Evolutionary conservation across 331 rosid genomes (phyloP), one percentile per base, ranked within the genome.

Genomic region (Erythrophleum ivorense): DNA sequence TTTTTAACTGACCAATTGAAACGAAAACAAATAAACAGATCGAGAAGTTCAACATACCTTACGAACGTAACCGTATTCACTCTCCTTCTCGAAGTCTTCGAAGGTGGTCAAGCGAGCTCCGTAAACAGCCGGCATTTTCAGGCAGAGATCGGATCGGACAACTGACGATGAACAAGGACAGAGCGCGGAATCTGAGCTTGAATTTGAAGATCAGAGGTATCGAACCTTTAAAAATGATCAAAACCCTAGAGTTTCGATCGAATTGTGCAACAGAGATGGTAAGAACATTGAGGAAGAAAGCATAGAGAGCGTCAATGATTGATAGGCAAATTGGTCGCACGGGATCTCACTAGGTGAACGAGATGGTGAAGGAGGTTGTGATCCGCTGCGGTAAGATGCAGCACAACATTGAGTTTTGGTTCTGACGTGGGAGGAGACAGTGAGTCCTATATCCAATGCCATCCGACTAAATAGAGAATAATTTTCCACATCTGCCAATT

Each of bases 61-160:
- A 52, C 99, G 99, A 83, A 96, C 97, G 69, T 96, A 96, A 55
- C 99, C 99, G 77, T 92, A 96, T 90, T 96, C 99, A 71, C 99
- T 96, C 88, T 95, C 99, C 94, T 93, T 95, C 97, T 95, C 98
- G 57, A 87, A 78, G 80, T 95, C 99, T 64, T 95, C 99, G 83
- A 95, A 95, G 33, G 99, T 95, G 80, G 99, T 93, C 86, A 95
- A 64, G 31, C 92, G 98, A 83, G 85, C 92, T 86, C 99, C 99
- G 76, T 91, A 87, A 53, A 88, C 98, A 40, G 98, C 86, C 77
- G 99, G 97, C 99, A 95, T 95, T 85, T 84, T 86, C 16, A 79
- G 63, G 66, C 65, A 59, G 80, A 71, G 77, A 46, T 12, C 53
- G 75, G 91, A 86, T 88, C 84, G 81, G 90, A 85, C 7, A 52